Evolutionary conservation across 1,139 yeast genomes (phyloP).

Genomic region (Geotrichum phurueaensis): DNA sequence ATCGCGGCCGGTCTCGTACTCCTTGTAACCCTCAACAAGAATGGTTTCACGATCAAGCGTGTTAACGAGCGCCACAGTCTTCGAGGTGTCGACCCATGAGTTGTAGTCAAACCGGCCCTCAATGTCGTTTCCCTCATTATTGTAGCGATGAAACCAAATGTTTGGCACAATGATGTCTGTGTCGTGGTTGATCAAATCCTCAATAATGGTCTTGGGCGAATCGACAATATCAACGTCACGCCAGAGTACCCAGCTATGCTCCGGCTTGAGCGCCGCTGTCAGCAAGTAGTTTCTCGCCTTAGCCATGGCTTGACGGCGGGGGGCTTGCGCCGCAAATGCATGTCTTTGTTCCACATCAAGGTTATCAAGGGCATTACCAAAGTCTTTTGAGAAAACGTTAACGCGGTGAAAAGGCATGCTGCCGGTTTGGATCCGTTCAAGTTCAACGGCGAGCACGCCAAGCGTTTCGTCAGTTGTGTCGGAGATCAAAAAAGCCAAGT

Average conservation of each 20-base stretch:
- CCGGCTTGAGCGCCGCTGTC: constrained; percentile 67
- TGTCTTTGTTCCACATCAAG: constrained; percentile 54
- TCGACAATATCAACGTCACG: constrained; percentile 86
- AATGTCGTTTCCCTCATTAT: constrained; percentile 54
- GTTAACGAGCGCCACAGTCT: constrained; percentile 61
- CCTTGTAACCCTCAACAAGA: constrained; percentile 86
- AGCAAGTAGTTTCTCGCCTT: constrained; percentile 86
- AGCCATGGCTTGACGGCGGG: constrained; percentile 82
- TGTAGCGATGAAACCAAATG: constrained; percentile 82
- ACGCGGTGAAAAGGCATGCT: constrained; percentile 57
- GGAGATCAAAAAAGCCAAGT: constrained; percentile 76
- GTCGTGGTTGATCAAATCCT: constrained; percentile 67
- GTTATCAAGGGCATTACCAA: constrained; percentile 81
- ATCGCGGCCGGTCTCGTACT: constrained; percentile 82
- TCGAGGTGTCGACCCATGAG: constrained; percentile 79
- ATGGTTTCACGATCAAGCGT: constrained; percentile 75
- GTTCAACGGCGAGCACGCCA: constrained; percentile 52
- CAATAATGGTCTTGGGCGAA: constrained; percentile 72
- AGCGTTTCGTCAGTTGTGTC: constrained; percentile 69
- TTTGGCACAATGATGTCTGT: constrained; percentile 85
- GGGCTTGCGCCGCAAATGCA: constrained; percentile 85
- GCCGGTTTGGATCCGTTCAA: constrained; percentile 28
- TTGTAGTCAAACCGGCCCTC: constrained; percentile 84
- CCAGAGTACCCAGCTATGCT: constrained; percentile 94
- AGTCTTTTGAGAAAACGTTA: constrained; percentile 73